Percentiles rank a stretch among this genome's conserved stretches.
Conservation (phyloP, 345 rosid species). For the Geranium rotundifolium region DNA sequence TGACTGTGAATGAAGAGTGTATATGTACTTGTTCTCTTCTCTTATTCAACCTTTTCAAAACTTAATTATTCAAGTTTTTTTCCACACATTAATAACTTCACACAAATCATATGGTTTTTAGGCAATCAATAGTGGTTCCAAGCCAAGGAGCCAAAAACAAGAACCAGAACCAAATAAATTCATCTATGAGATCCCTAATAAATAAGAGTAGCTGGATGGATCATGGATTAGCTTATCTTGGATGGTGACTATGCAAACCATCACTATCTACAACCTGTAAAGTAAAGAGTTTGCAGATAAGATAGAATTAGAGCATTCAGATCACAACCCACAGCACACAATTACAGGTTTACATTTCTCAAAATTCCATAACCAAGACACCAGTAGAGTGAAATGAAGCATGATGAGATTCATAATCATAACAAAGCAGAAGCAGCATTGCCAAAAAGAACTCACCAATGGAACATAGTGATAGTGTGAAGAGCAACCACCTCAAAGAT, state of each 20-base stretch:
- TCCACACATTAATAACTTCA: too few species aligned
- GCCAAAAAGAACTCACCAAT: conserved; percentile 6
- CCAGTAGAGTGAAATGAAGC: neutral
- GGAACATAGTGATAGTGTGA: neutral
- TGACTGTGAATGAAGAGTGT: neutral
- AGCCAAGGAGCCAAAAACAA: neutral
- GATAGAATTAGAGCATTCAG: too few species aligned
- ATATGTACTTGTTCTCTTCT: neutral
- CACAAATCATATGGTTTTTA: too few species aligned
- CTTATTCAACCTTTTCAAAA: too few species aligned
- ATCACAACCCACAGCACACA: neutral
- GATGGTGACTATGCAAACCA: too few species aligned
- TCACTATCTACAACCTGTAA: too few species aligned
- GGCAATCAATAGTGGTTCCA: neutral
- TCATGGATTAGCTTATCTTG: too few species aligned
- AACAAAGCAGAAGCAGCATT: neutral
- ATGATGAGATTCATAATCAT: too few species aligned
- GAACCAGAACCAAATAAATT: neutral
- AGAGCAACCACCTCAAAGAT: neutral
- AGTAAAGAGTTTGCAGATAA: too few species aligned
- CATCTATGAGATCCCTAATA: neutral
- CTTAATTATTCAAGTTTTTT: too few species aligned
- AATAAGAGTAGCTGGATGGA: neutral
- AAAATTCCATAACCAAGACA: neutral
- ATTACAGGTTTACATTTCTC: neutral